Evolutionary conservation across 805 yeast species (phyloP).

Genomic region (Cyberlindnera xylosilytica): DNA sequence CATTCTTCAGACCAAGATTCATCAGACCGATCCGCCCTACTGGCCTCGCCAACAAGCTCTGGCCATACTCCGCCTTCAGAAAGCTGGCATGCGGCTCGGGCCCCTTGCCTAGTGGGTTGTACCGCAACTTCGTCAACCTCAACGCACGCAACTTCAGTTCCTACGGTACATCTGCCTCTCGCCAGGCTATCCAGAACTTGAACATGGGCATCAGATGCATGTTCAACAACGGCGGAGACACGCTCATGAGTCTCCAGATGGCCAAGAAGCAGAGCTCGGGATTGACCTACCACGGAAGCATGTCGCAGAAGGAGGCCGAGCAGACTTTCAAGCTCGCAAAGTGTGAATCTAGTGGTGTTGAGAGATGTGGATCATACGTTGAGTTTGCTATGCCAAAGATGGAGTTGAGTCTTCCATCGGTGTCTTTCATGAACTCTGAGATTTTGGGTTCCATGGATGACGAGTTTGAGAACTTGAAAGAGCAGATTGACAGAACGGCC

Average conservation of each 20-base stretch:
- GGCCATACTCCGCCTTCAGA: slow-evolving; percentile 28
- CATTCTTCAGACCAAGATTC: slow-evolving; percentile 11
- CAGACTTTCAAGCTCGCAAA: slow-evolving; percentile 34
- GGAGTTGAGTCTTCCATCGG: slow-evolving; percentile 35
- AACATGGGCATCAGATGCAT: slow-evolving; percentile 45
- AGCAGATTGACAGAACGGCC: slow-evolving; percentile 40
- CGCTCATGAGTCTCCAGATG: slow-evolving; percentile 21
- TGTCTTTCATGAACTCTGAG: slow-evolving; percentile 42
- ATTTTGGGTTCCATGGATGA: slow-evolving; percentile 37
- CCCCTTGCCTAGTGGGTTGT: slow-evolving; percentile 30
- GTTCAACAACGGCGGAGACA: slow-evolving; percentile 32
- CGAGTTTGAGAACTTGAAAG: slow-evolving; percentile 37
- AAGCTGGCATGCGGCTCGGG: slow-evolving; percentile 21
- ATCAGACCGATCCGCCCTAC: not conserved
- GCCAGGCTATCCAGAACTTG: slow-evolving; percentile 57
- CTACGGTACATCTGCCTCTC: slow-evolving; percentile 37
- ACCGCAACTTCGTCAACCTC: slow-evolving; percentile 34
- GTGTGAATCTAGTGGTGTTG: slow-evolving; percentile 29
- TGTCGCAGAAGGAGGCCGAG: slow-evolving; percentile 29
- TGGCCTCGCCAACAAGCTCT: slow-evolving; percentile 15
- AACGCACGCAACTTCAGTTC: slow-evolving; percentile 38
- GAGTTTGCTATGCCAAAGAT: slow-evolving; percentile 52
- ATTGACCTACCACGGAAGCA: slow-evolving; percentile 24
- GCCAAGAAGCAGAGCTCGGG: slow-evolving; percentile 7
- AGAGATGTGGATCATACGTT: slow-evolving; percentile 45